Evolutionary conservation across 441 rosid genomes (phyloP).

Genomic region (Erodium texanum): DNA sequence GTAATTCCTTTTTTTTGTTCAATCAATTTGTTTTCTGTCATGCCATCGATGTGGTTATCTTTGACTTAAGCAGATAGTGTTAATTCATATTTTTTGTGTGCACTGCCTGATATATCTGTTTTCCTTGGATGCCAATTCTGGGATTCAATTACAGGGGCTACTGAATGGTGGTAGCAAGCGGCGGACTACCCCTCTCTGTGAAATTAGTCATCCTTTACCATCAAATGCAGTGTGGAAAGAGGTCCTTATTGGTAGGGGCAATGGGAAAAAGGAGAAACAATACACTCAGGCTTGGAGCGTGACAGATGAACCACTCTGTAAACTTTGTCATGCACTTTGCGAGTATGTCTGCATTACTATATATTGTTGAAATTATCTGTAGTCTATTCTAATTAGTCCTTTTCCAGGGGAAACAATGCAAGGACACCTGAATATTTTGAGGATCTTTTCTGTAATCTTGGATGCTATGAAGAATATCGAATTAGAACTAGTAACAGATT

Average conservation of each 20-base stretch:
- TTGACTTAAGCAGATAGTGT: background rate
- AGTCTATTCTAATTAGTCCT: slow-evolving; percentile 7
- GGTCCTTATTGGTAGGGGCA: slow-evolving; percentile 42
- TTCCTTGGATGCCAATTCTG: slow-evolving; percentile 6
- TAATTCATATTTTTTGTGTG: background rate
- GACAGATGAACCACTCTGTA: slow-evolving; percentile 76
- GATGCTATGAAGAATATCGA: slow-evolving; percentile 83
- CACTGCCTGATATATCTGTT: background rate
- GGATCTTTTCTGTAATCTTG: slow-evolving; percentile 83
- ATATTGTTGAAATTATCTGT: slow-evolving; percentile 13
- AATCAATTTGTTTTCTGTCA: background rate
- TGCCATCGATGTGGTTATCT: slow-evolving; percentile 2
- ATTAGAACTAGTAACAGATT: slow-evolving; percentile 67
- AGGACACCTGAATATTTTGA: slow-evolving; percentile 81
- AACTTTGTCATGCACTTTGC: slow-evolving; percentile 84
- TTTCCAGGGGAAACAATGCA: slow-evolving; percentile 57
- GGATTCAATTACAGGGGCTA: slow-evolving; percentile 54
- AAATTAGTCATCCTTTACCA: slow-evolving; percentile 69
- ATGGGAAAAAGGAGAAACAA: slow-evolving; percentile 57
- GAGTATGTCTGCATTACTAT: slow-evolving; percentile 40
- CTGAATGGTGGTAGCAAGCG: slow-evolving; percentile 82
- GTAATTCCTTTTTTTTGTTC: background rate
- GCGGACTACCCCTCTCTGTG: slow-evolving; percentile 56
- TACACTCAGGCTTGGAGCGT: slow-evolving; percentile 78
- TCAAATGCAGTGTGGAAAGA: slow-evolving; percentile 65